These are phyloP conservation scores for Ophiorrhiza pumila DNA, from an alignment of 257 asterid genomes.

Conservation along the genomic window DNA sequence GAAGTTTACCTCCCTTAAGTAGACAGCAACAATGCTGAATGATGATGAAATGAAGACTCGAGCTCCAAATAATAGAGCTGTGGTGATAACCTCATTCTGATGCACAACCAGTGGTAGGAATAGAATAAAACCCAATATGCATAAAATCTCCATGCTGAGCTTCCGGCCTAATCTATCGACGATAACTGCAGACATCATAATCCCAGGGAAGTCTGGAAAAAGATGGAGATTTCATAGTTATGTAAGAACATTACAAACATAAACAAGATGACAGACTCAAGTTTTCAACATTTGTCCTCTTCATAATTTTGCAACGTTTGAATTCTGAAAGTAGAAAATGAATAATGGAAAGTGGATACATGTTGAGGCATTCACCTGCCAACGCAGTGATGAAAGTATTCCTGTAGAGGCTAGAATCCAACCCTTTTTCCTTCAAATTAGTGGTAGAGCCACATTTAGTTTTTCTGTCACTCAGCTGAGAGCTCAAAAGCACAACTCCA, in stretches of 20 bases:
- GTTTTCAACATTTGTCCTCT: too few relatives aligned
- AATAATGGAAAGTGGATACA: too few relatives aligned
- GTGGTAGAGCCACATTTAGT: slow-evolving; percentile 28
- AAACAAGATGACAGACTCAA: too few relatives aligned
- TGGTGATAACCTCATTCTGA: slow-evolving; percentile 37
- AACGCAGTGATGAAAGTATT: slow-evolving; percentile 51
- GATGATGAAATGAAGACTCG: slow-evolving; percentile 54
- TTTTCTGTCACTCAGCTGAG: slow-evolving; percentile 44
- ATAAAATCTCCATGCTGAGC: slow-evolving; percentile 47
- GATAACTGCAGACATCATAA: slow-evolving; percentile 37
- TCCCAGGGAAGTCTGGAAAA: slow-evolving; percentile 54
- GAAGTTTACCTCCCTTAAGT: slow-evolving; percentile 56
- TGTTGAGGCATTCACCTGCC: slow-evolving; percentile 40
- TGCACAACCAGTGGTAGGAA: slow-evolving; percentile 51
- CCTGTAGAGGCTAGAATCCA: slow-evolving; percentile 43
- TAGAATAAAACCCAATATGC: slow-evolving; percentile 35
- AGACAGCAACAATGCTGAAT: slow-evolving; percentile 42
- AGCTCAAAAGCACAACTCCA: slow-evolving; percentile 54
- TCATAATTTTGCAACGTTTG: too few relatives aligned
- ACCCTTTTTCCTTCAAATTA: slow-evolving; percentile 6
- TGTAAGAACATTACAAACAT: not conserved
- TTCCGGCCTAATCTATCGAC: slow-evolving; percentile 64
- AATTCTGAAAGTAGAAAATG: too few relatives aligned
- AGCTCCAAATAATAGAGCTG: slow-evolving; percentile 49
- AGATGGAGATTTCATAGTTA: not conserved